Evolutionary conservation across 2,329 filamentous ascomycete genomes (phyloP).

Genomic region (Emmonsia crescens): DNA sequence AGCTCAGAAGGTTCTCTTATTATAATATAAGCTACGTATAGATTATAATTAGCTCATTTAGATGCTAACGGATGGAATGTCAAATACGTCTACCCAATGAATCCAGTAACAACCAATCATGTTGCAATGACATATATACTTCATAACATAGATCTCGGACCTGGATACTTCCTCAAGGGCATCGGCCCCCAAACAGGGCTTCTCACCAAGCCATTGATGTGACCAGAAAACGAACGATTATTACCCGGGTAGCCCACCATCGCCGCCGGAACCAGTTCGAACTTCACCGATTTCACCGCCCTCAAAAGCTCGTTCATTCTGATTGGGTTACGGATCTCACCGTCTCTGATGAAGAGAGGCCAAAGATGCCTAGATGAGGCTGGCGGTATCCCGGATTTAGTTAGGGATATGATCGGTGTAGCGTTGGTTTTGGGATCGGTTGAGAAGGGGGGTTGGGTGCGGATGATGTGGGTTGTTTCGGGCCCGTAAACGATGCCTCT

Average conservation of each 20-base stretch:
- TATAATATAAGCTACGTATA: too few relatives aligned
- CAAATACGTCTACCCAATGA: too few relatives aligned
- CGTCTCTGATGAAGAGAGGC: background rate
- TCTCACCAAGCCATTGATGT: background rate
- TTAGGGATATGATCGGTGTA: background rate
- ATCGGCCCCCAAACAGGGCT: background rate
- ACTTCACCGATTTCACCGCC: background rate
- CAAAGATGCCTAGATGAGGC: background rate
- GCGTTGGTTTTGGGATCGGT: background rate
- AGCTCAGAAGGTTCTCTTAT: too few relatives aligned
- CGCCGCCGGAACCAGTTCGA: background rate
- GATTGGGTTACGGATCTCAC: background rate
- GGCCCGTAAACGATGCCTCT: background rate
- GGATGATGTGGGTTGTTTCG: background rate
- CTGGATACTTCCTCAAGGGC: background rate
- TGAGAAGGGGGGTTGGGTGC: background rate
- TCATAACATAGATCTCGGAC: slow-evolving; percentile 1
- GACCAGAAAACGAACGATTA: background rate
- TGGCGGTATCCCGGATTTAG: background rate
- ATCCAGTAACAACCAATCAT: background rate
- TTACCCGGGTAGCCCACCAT: background rate
- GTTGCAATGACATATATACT: background rate
- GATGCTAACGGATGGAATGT: too few relatives aligned
- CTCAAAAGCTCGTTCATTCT: background rate
- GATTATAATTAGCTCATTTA: too few relatives aligned